These are phyloP conservation scores for Colletotrichum ledebouriae DNA, from an alignment of 2,329 filamentous ascomycete species.

Conservation along the genomic window DNA sequence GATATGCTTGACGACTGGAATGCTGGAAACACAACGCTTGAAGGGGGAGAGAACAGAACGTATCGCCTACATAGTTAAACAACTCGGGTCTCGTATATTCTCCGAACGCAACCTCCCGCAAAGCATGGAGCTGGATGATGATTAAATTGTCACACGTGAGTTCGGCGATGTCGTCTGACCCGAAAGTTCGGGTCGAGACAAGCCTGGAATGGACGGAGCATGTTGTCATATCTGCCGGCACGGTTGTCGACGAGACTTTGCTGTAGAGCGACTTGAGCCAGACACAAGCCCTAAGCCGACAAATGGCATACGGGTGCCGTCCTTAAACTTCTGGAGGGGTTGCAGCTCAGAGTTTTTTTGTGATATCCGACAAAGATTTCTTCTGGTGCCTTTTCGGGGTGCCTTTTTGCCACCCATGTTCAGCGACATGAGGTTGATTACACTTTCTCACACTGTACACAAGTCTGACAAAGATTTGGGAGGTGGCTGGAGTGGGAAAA, in stretches of 20 bases:
- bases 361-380: slow-evolving; percentile 41
- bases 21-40: not conserved
- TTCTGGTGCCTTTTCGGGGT: too few relatives aligned
- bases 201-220: not conserved
- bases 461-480: slow-evolving; percentile 20
- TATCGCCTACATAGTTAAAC: slow-evolving; percentile 14
- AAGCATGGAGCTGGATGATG: not conserved
- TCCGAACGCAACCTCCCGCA: slow-evolving; percentile 27
- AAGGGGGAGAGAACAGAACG: not conserved
- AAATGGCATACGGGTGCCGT: slow-evolving; percentile 7
- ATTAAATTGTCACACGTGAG: slow-evolving; percentile 1
- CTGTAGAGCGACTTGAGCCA: not conserved
- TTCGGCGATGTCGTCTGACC: slow-evolving; percentile 14
- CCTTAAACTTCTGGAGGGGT: slow-evolving; percentile 19
- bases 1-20: slow-evolving; percentile 3
- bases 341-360: slow-evolving; percentile 22
- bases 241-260: slow-evolving; percentile 2
- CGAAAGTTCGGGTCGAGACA: not conserved
- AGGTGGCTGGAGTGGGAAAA: slow-evolving; percentile 14
- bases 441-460: too few relatives aligned
- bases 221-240: not conserved
- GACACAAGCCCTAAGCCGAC: not conserved
- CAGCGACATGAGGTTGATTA: too few relatives aligned
- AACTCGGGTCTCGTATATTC: slow-evolving; percentile 21
- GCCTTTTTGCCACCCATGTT: too few relatives aligned